These are phyloP conservation scores for Candida albicans DNA, from an alignment of 1,139 yeast genomes.

Conservation along the genomic window DNA sequence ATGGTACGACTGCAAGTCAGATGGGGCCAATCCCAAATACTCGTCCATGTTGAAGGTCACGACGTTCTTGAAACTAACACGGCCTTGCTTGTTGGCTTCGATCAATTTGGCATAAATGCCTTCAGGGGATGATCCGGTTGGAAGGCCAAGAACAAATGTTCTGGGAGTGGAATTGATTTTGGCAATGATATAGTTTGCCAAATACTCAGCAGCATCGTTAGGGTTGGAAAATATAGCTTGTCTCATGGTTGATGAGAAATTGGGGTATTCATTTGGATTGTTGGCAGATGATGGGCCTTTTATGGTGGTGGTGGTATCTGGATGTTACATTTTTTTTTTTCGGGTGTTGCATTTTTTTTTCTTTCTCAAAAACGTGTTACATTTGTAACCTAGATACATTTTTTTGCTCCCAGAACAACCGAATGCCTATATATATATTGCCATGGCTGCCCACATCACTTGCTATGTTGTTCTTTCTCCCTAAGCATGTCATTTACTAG, in stretches of 20 bases:
- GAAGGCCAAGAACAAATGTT: constrained; percentile 63
- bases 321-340: constrained; percentile 7
- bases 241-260: constrained; percentile 24
- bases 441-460: neutral
- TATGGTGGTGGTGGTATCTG: too few species aligned
- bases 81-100: constrained; percentile 44
- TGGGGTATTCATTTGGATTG: neutral
- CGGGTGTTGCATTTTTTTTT: too few species aligned
- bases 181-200: constrained; percentile 50
- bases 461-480: neutral
- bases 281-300: neutral
- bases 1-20: constrained; percentile 56
- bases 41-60: constrained; percentile 68
- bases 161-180: constrained; percentile 43
- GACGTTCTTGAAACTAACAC: constrained; percentile 52
- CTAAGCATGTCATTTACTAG: constrained; percentile 12
- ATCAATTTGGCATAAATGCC: constrained; percentile 53
- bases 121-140: constrained; percentile 69
- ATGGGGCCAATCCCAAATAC: constrained; percentile 51
- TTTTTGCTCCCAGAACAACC: too few species aligned
- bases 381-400: neutral
- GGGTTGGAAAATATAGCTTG: constrained; percentile 40
- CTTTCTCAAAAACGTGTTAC: neutral
- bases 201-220: constrained; percentile 49
- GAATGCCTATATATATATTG: too few species aligned